phyloP scores from a whole-genome alignment of 2,329 filamentous ascomycete species.

The Aspergillus clavatus region DNA sequence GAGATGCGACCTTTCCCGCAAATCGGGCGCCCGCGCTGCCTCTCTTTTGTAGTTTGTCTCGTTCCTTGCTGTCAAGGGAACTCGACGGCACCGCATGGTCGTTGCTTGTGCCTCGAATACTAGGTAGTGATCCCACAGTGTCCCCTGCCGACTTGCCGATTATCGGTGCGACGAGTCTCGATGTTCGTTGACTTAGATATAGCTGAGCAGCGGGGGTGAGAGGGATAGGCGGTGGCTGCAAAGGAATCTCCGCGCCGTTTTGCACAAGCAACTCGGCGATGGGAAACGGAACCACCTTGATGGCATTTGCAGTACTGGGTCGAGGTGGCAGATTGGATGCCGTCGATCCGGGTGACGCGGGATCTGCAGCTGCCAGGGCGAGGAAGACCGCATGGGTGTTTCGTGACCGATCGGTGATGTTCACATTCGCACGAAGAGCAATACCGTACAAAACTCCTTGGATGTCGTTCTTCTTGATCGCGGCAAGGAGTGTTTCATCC shows the following conservation, averaged over 20 bases:
- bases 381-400: constrained; percentile 86
- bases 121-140: constrained; percentile 58
- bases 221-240: constrained; percentile 71
- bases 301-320: constrained; percentile 32
- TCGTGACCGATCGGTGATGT: constrained; percentile 76
- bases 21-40: constrained; percentile 72
- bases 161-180: constrained; percentile 43
- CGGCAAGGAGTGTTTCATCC: constrained; percentile 84
- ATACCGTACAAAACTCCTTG: constrained; percentile 88
- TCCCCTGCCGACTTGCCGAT: constrained; percentile 45
- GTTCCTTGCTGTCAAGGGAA: constrained; percentile 47
- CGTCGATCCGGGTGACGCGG: constrained; percentile 62
- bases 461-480: constrained; percentile 94
- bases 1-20: constrained; percentile 44
- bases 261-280: constrained; percentile 88
- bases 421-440: constrained; percentile 80
- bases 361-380: constrained; percentile 87
- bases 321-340: constrained; percentile 32
- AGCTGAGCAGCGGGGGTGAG: constrained; percentile 73
- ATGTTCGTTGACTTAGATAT: constrained; percentile 74
- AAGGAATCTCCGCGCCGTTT: constrained; percentile 85
- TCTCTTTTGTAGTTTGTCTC: constrained; percentile 71
- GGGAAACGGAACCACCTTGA: constrained; percentile 64
- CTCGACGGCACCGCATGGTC: constrained; percentile 23
- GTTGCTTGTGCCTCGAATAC: constrained; percentile 37